These are phyloP conservation scores for Lenzites betulinus DNA, from an alignment of 768 basidiomycete genomes.

Conservation along the genomic window DNA sequence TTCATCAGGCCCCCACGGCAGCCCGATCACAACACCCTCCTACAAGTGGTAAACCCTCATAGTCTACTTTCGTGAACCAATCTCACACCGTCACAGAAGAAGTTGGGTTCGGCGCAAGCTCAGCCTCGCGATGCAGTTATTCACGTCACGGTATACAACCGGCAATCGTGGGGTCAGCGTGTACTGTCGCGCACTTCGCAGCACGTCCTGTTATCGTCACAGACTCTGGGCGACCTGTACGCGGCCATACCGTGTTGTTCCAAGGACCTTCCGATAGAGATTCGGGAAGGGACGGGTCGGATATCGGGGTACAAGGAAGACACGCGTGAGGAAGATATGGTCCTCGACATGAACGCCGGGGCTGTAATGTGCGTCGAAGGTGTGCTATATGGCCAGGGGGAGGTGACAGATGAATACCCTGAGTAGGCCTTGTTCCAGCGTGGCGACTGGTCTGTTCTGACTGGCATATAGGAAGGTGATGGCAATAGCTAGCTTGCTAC, in stretches of 20 bases:
- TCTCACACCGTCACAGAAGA: conserved; percentile 20
- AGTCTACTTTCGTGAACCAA: not conserved
- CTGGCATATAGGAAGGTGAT: conserved; percentile 47
- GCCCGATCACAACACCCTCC: conserved; percentile 59
- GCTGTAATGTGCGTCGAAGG: conserved; percentile 65
- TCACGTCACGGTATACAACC: conserved; percentile 61
- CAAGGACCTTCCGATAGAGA: conserved; percentile 51
- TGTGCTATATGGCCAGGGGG: conserved; percentile 57
- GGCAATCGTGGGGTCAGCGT: conserved; percentile 61
- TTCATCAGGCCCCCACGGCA: conserved; percentile 68
- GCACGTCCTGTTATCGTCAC: conserved; percentile 68
- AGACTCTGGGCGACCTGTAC: conserved; percentile 67
- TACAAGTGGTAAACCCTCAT: conserved; percentile 15
- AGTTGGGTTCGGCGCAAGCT: conserved; percentile 14
- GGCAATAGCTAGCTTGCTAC: conserved; percentile 38
- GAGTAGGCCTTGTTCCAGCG: conserved; percentile 41
- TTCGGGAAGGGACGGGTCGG: conserved; percentile 34
- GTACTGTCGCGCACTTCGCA: conserved; percentile 64
- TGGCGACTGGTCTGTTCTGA: not conserved
- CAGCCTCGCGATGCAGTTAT: conserved; percentile 47
- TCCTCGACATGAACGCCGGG: conserved; percentile 30
- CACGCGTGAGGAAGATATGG: conserved; percentile 1
- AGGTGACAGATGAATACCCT: conserved; percentile 54
- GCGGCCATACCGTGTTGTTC: conserved; percentile 62
- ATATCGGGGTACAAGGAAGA: conserved; percentile 36